phyloP scores from a whole-genome alignment of 2,329 filamentous ascomycete species.

The Aspergillus glaucus region DNA sequence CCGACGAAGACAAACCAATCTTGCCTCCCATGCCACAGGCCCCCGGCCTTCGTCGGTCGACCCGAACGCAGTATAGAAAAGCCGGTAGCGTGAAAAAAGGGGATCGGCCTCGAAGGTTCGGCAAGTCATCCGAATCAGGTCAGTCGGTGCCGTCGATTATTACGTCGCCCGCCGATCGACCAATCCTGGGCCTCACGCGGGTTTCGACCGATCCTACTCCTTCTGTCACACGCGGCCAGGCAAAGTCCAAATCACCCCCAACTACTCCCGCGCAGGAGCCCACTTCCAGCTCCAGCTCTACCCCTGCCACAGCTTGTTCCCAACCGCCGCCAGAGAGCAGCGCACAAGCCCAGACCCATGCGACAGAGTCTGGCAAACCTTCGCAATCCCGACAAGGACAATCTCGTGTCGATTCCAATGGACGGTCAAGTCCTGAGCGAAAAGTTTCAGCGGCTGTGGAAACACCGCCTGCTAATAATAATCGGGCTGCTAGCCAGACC shows the following conservation, averaged over 20 bases:
- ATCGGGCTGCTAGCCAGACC: conserved; percentile 17
- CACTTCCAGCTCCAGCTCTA: not conserved
- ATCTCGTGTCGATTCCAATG: conserved; percentile 52
- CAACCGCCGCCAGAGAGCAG: conserved; percentile 21
- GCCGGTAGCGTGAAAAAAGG: conserved; percentile 72
- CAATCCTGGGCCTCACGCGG: conserved; percentile 27
- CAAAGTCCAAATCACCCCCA: conserved; percentile 35
- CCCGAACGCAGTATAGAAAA: conserved; percentile 82
- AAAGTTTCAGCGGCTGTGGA: conserved; percentile 56
- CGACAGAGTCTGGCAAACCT: conserved; percentile 25
- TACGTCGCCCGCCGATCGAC: conserved; percentile 28
- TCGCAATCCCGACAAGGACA: conserved; percentile 47
- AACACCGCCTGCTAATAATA: conserved; percentile 51
- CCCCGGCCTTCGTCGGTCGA: conserved; percentile 78
- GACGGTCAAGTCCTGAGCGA: conserved; percentile 47
- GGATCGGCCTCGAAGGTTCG: conserved; percentile 64
- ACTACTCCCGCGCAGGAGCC: conserved; percentile 9
- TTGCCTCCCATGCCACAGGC: conserved; percentile 68
- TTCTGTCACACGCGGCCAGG: conserved; percentile 35
- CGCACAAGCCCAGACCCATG: conserved; percentile 16
- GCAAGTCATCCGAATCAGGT: conserved; percentile 58
- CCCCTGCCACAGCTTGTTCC: conserved; percentile 16
- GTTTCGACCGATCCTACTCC: conserved; percentile 33
- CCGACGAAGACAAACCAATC: conserved; percentile 73
- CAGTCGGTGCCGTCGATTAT: conserved; percentile 40